A percentile compares a stretch with the other conserved stretches of the same genome.
phyloP scores from a whole-genome alignment of 75 land plant genomes.

The Picea sitchensis region DNA sequence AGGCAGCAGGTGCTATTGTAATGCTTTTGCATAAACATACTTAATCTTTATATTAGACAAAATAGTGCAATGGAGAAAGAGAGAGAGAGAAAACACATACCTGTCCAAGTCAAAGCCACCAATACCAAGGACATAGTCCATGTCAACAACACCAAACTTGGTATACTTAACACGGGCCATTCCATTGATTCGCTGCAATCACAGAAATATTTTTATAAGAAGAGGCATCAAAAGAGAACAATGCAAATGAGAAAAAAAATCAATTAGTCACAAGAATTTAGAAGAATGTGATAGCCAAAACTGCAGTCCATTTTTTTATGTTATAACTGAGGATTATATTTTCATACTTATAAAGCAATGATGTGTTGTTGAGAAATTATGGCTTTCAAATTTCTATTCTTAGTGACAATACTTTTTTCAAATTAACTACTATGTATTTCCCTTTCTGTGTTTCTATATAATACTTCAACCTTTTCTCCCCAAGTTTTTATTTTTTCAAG shows the following conservation, averaged over 20 bases:
- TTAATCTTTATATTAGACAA: neutral
- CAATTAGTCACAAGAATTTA: slow-evolving; percentile 1
- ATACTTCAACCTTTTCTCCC: neutral
- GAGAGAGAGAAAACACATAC: slow-evolving; percentile 22
- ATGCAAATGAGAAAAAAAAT: neutral
- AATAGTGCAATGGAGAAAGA: neutral
- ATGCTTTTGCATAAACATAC: neutral
- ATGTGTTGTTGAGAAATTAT: neutral
- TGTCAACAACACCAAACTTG: slow-evolving; percentile 80
- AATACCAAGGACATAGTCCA: slow-evolving; percentile 97
- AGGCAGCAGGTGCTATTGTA: neutral
- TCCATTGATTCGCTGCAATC: slow-evolving; percentile 63
- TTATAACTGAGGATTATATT: neutral
- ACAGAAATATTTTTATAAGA: slow-evolving; percentile 4
- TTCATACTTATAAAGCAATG: neutral
- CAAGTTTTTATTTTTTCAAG: neutral
- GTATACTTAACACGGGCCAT: slow-evolving; percentile 75
- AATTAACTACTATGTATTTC: too few species aligned
- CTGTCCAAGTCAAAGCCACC: slow-evolving; percentile 99
- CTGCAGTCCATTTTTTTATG: neutral
- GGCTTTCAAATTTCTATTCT: too few species aligned
- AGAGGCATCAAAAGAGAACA: neutral
- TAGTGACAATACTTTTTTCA: too few species aligned
- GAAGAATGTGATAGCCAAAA: neutral
- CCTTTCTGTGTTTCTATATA: too few species aligned